Base-by-base conservation (phyloP, 331 rosid species). In the Telfairia occidentalis region DNA sequence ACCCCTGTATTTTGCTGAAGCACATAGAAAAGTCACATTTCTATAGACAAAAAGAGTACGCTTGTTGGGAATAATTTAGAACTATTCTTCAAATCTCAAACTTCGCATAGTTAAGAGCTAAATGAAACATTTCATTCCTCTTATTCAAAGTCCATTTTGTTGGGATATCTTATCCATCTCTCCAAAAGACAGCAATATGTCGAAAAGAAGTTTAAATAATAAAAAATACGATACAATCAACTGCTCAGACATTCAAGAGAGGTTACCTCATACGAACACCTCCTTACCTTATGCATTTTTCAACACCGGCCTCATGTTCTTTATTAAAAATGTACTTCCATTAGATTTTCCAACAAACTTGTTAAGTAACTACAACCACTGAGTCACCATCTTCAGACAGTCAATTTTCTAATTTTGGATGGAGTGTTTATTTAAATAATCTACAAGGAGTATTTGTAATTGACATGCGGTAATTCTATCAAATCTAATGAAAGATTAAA, bases 1-100 rank as follows among this genome's bases (percentile, higher is more conserved):
- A 91, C 92, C 55, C 97, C 98, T 2, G 96, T 90, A 78, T 91
- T 83, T 87, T 87, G 92, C 98, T 94, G 92, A 83, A 79, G 60
- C 69, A 57, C 34, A 0, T 4, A 7, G 45, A 69, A 42, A 61
- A 23, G 64, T 84, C 32, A 32, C 24, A 26, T 24, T 26, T 43
- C 19, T 21, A 29, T 29, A 15, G 10, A 30, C n/a, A 29, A 30
- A 9, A 55, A 9, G 13, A 55, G 43, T 29, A n/a, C n/a, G 40
- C 10, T 30, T 15, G 9, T 30, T 30, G 9, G 65, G 23, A 60
- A 16, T 60, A 6, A 32, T 11, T 30, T 30, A 60, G 32, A 23
- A 5, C 29, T 37, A 35, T 64, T 64, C 16, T 34, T 64, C 32
- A 23, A 69, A 43, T 46, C 43, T 15, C 57, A 16, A 50, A 15